Evolutionary conservation across 345 rosid species (phyloP), one percentile per base, ranked within the genome.

Genomic region (Boechera retrofracta): DNA sequence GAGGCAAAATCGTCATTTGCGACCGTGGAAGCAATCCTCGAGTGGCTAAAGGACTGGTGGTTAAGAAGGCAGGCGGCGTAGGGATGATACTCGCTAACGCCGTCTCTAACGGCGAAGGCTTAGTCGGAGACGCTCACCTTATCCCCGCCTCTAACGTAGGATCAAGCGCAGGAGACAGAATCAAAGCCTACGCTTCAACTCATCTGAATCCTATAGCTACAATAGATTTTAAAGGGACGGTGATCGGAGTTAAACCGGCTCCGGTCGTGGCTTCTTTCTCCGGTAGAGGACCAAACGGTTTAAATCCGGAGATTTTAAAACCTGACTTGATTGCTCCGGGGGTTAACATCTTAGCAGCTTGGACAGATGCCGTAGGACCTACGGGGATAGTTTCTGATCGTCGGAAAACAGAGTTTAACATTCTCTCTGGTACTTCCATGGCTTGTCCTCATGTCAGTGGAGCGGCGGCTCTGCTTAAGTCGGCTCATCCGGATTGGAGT

Each of bases 401-500:
- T 5, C 75, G 91, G 72, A 90, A 72, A 83, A 82, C 87, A 5
- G 92, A 89, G 53, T 92, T 90, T 72, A 92, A 90, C 74, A 92
- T 89, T 42, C 74, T 92, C 6, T 92, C 91, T 0, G 94, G 94
- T 42, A 92, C 94, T 35, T 92, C 94, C 1, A 92, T 92, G 92
- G 96, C 97, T 26, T 86, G 90, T 70, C 94, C 93, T 16, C 93
- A 89, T 9, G 91, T 89, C 0, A 89, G 93, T 44, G 96, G 96
- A 1, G 94, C 92, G 0, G 92, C 91, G 5, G 94, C 94, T 2
- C 60, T 92, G 83, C 91, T 92, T 26, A 92, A 92, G 67, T 92
- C 96, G 0, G 89, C 91, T 0, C 94, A 87, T 71, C 93, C 85
- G 0, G 81, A 85, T 74, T 92, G 94, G 94, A 90, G 88, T 28